A percentile compares a stretch with the other conserved stretches of the same genome.
These are phyloP conservation scores for Chenopodium suecicum DNA, from an alignment of 148 eudicot species.

Conservation along the genomic window DNA sequence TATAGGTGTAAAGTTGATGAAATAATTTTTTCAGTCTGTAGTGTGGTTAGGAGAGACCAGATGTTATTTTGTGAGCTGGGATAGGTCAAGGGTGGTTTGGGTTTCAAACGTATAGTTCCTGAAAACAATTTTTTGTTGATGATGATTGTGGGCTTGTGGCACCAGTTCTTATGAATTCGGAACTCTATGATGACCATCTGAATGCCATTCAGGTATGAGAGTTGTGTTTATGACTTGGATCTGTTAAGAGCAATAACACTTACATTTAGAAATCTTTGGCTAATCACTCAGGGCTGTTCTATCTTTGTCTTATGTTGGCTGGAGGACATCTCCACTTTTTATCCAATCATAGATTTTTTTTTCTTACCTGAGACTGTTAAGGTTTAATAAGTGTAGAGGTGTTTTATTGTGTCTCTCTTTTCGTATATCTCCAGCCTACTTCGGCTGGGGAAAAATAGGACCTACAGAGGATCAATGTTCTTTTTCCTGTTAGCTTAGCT, in stretches of 20 bases:
- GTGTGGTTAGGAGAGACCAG: neutral
- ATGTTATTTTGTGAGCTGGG: neutral
- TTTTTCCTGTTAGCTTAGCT: neutral
- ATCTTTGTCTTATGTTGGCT: neutral
- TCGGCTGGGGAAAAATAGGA: neutral
- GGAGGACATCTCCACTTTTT: neutral
- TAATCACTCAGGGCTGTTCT: neutral
- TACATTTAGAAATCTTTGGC: neutral
- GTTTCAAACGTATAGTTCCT: neutral
- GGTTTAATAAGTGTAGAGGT: neutral
- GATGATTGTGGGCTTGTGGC: neutral
- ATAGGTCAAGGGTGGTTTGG: neutral
- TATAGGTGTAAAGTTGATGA: neutral
- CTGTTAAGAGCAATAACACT: neutral
- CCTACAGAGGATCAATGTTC: neutral
- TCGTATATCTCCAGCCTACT: neutral
- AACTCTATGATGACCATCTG: neutral
- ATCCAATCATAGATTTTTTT: too few relatives aligned
- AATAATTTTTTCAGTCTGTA: neutral
- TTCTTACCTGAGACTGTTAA: too few relatives aligned
- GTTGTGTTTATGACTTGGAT: neutral
- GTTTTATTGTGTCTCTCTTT: neutral
- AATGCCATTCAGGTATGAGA: neutral
- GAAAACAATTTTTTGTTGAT: neutral
- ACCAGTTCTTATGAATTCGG: neutral